Percentiles rank a stretch among this genome's conserved stretches.
These are phyloP conservation scores for Drechslerella coelobrocha DNA, from an alignment of 2,329 filamentous ascomycete genomes.

Conservation along the genomic window DNA sequence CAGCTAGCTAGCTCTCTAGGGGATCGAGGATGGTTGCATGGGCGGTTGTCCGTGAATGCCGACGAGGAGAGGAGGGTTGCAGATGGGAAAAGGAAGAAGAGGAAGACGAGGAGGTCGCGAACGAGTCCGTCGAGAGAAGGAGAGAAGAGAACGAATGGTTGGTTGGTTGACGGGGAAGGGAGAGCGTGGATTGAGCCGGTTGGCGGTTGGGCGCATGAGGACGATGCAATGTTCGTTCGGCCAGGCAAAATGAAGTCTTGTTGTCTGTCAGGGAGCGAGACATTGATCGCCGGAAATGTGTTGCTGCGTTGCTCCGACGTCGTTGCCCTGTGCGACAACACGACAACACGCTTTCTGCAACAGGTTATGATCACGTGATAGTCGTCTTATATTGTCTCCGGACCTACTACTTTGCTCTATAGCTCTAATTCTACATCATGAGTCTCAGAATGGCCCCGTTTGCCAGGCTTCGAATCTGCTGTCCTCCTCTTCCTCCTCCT, in stretches of 20 bases:
- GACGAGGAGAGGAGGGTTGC: background rate
- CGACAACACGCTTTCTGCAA: conserved; percentile 44
- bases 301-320: conserved; percentile 27
- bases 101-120: background rate
- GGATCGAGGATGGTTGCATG: conserved; percentile 23
- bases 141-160: background rate
- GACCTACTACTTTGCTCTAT: background rate
- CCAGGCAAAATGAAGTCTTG: no score
- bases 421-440: no score
- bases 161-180: background rate
- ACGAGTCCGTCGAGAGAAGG: background rate
- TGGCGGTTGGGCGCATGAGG: conserved; percentile 20
- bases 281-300: no score
- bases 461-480: no score
- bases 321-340: background rate
- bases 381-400: background rate
- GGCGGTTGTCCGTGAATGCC: conserved; percentile 16
- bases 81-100: background rate
- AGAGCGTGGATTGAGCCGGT: conserved; percentile 45
- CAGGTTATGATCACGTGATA: conserved; percentile 2
- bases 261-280: no score
- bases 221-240: conserved; percentile 14
- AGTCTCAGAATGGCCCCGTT: no score
- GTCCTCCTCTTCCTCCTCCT: background rate
- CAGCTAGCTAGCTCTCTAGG: conserved; percentile 22